Evolutionary conservation across 1,139 yeast genomes (phyloP), one percentile per base, ranked within the genome.

Genomic region (Saccharomyces pastorianus): DNA sequence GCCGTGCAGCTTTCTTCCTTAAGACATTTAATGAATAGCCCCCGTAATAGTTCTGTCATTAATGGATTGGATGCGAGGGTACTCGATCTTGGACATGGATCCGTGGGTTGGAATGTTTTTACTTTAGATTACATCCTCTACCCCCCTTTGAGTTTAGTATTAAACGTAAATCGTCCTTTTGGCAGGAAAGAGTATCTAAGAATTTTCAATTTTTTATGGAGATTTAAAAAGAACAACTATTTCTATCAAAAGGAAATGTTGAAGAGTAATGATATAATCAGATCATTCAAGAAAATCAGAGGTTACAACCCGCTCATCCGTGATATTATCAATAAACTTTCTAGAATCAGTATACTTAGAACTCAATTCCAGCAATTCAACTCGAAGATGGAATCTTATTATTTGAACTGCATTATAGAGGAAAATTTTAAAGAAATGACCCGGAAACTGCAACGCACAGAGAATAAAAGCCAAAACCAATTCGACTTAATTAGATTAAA

Each of bases 101-200:
- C 77, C 27, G 79, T 74, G 51, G 91, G 90, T 0, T 93, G 98
- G 98, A 96, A 91, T 65, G 90, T 88, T 3, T 91, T 93, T 68
- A 89, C 97, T 0, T 73, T 93, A 50, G 97, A 90, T 65, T 93
- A 88, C 67, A 77, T 83, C 52, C 74, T 89, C 4, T 85, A 80
- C 50, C 70, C 79, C 17, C 91, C 81, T 20, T 76, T 85, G 23
- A 69, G 73, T 42, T 59, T 72, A 11, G 66, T 82, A 1, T 58
- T 81, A 46, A 71, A 75, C 56, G 73, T 75, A 29, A 73, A 75
- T 28, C 64, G 70, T 13, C 66, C 68, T 17, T 71, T 71, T 49
- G 68, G 81, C 3, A 74, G 76, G 46, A 76, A 76, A 50, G 89
- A 85, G 59, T 93, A 93, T 66, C 74, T 89, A 53, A 80, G 88